phyloP scores from a whole-genome alignment of 1,284 basidiomycete genomes.

The Fomes fomentarius region DNA sequence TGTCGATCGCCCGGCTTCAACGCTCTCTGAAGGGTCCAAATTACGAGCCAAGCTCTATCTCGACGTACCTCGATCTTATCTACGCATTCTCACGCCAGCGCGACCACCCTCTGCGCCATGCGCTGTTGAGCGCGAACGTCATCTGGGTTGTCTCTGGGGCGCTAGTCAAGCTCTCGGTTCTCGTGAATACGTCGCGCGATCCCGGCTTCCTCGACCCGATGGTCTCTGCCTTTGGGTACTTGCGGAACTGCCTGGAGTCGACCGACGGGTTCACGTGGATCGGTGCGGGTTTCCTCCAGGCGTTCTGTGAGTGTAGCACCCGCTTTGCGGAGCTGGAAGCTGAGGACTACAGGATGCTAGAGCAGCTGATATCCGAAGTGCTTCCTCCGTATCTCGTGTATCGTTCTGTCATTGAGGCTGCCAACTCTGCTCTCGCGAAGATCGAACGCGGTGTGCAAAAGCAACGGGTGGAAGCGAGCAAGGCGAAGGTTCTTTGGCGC shows the following conservation, averaged over 20 bases:
- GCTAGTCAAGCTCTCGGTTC: conserved; percentile 31
- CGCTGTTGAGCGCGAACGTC: conserved; percentile 36
- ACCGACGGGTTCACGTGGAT: conserved; percentile 44
- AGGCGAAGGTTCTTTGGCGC: conserved; percentile 32
- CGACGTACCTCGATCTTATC: conserved; percentile 37
- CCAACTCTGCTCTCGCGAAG: conserved; percentile 30
- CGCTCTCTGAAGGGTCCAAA: conserved; percentile 17
- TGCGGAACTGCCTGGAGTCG: conserved; percentile 40
- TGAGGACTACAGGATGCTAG: conserved; percentile 37
- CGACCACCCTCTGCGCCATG: conserved; percentile 36
- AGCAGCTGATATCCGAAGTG: conserved; percentile 31
- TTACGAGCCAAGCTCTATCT: conserved; percentile 13
- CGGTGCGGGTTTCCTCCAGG: conserved; percentile 37
- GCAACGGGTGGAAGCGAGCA: conserved; percentile 25
- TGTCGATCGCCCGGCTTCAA: conserved; percentile 34
- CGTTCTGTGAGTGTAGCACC: conserved; percentile 36
- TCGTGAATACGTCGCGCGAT: conserved; percentile 27
- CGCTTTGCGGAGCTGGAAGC: conserved; percentile 30
- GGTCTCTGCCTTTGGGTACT: conserved; percentile 37
- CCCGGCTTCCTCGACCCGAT: conserved; percentile 31
- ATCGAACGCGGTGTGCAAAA: conserved; percentile 23
- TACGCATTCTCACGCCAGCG: conserved; percentile 33
- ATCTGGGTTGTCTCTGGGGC: conserved; percentile 36
- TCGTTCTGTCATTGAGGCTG: conserved; percentile 38
- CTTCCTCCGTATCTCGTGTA: conserved; percentile 41